Evolutionary conservation across 1,284 basidiomycete genomes (phyloP), one percentile per base, ranked within the genome.

Genomic region (Apiotrichum montevideense): DNA sequence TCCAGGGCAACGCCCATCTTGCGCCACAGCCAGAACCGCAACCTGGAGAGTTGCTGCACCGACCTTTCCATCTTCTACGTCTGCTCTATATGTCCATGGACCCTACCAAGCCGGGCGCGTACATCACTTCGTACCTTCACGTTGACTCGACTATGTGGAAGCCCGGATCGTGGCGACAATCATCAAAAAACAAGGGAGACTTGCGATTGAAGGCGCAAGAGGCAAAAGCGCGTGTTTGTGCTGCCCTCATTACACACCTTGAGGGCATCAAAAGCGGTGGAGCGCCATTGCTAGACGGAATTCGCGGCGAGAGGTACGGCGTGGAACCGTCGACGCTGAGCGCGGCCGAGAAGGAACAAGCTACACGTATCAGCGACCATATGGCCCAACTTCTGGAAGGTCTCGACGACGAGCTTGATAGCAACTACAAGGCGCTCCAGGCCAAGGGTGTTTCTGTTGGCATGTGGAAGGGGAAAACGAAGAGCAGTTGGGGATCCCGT

Each of bases 21-120:
- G 55, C 57, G 1, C 68, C 69, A 6, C 44, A 68, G 7, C 72
- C 71, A 0, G 72, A 75, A 54, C 51, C 62, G 0, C 68, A 72
- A 46, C 90, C 90, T 1, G 75, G 77, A 5, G 87, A 91, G 64
- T 79, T 85, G n/a, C 75, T 88, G 51, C 82, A 87, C 56, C 87
- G 91, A 62, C 91, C 93, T 6, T 96, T 95, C 73, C 87, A 94
- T 71, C 82, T 97, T 79, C 87, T 97, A 85, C 81, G 82, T 52
- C 81, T 90, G 35, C 77, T 96, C 29, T 81, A 85, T 56, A 81
- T 80, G 44, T 92, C 91, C 13, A 93, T 95, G 73, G 70, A 73
- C 83, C 83, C 83, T 34, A 84, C 84, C n/a, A 80, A 82, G 54
- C 83, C 86, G 2, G 94, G 94, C 10, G 90, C 87, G 11, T 96